Percentiles rank a stretch among this genome's conserved stretches.
Conservation (phyloP, 306 rosid species). For the Pterocarpus macrocarpus region DNA sequence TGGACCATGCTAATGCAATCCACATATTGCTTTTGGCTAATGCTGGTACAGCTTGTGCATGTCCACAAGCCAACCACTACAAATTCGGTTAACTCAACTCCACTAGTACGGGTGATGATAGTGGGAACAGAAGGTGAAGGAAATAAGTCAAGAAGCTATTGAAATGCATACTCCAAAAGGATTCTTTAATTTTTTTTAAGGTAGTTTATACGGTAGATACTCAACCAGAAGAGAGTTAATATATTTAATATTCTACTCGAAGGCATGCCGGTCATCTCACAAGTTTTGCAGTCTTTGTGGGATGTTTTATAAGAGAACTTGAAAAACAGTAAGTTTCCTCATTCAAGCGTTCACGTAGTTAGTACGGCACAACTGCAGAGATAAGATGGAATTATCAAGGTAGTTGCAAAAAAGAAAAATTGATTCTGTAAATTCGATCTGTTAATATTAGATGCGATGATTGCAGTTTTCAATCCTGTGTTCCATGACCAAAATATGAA, state of each 20-base stretch:
- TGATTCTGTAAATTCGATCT: slow-evolving; percentile 8
- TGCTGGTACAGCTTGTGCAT: neutral
- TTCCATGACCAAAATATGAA: neutral
- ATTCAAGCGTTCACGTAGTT: neutral
- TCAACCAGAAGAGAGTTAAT: slow-evolving; percentile 4
- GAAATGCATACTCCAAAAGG: slow-evolving; percentile 11
- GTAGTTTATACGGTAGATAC: neutral
- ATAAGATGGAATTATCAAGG: neutral
- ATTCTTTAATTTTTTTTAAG: slow-evolving; percentile 4
- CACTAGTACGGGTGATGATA: neutral
- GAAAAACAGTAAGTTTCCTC: neutral
- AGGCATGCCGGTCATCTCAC: slow-evolving; percentile 6
- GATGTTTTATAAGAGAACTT: neutral
- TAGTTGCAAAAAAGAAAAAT: neutral
- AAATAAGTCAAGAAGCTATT: slow-evolving; percentile 11
- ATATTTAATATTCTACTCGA: neutral
- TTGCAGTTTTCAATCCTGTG: neutral
- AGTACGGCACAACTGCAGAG: neutral
- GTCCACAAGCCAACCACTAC: neutral
- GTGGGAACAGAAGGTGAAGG: slow-evolving; percentile 17
- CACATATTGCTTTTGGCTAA: neutral
- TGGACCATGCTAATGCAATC: slow-evolving; percentile 1
- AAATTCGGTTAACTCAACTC: neutral
- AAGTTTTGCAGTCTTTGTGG: slow-evolving; percentile 17
- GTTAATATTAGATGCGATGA: neutral